A percentile compares a stretch with the other conserved stretches of the same genome.
These are phyloP conservation scores for Apiospora koreana DNA, from an alignment of 2,329 filamentous ascomycete genomes.

Conservation along the genomic window DNA sequence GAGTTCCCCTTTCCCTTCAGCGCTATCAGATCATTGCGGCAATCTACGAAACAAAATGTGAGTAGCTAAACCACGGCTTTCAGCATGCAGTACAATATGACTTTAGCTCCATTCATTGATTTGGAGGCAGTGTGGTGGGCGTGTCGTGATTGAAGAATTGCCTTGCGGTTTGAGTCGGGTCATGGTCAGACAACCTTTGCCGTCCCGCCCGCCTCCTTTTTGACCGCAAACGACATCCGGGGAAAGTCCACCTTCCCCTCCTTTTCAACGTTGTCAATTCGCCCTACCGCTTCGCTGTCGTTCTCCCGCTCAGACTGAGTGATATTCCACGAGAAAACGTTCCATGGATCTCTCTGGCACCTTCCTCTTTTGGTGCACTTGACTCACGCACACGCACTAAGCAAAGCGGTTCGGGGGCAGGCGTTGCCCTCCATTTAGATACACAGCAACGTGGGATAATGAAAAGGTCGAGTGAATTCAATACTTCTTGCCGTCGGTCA, in stretches of 20 bases:
- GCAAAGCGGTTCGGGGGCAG: not conserved
- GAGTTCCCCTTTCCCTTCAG: not conserved
- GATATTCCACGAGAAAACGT: not conserved
- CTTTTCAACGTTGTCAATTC: not conserved
- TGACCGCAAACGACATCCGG: not conserved
- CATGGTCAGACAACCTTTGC: not conserved
- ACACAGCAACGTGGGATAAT: not conserved
- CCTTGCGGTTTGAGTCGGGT: not conserved
- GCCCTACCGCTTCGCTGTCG: not conserved
- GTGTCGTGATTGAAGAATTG: not conserved
- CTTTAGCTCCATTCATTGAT: not conserved
- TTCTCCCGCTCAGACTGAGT: not conserved
- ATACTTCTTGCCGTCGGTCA: not conserved
- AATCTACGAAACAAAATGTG: not conserved
- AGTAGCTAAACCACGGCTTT: not conserved
- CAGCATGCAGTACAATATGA: not conserved
- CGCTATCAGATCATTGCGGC: not conserved
- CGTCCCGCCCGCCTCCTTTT: not conserved
- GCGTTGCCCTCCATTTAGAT: not conserved
- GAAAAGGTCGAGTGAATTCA: not conserved
- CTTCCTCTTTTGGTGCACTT: not conserved
- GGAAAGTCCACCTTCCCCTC: not conserved
- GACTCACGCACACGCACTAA: not conserved
- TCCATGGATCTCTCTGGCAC: not conserved
- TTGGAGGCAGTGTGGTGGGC: not conserved